Base-by-base conservation (phyloP, 768 basidiomycete species). In the Termitomyces sp. region DNA sequence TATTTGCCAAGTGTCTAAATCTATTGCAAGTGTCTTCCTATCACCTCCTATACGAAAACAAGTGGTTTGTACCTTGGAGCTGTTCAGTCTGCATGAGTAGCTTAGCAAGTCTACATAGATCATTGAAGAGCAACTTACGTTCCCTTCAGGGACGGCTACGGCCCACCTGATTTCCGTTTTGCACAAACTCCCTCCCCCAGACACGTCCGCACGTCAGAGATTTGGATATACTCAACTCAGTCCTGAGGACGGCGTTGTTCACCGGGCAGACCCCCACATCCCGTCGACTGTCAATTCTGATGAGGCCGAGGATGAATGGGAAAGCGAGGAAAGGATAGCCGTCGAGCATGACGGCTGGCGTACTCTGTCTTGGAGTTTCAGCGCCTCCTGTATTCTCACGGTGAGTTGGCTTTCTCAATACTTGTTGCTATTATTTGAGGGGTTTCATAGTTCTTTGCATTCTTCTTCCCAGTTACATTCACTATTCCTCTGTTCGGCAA, bases 71-170 rank as follows among this genome's bases (percentile, higher is more conserved):
- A 10, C 45, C 52, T 46, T 35, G 47, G 41, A 50, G 37, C 49
- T 8, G 21, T 17, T 30, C n/a, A 54, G 21, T 40, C 49, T 61
- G 19, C 17, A 58, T 21, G 45, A 54, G 55, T 60, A 19, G 37
- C 52, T 60, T 12, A 57, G 10, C 12, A 31, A 40, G 14, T 23
- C 28, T 47, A 8, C 31, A 14, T 60, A 94, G 90, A 94, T 98
- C 57, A 84, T 98, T 42, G 89, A 95, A 67, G 96, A 98, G 70
- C 86, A 96, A 69, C 84, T 98, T 3, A 78, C 89, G 2, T 98
- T 98, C 63, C 96, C 96, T 2, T 94, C 91, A 1, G 96, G 96
- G 31, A 96, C 95, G 15, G 95, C 95, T 1, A 98, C 96, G 1
- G 95, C 95, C 5, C 95, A 97, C 62, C 78, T 98, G 11, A 93